phyloP scores from a whole-genome alignment of 208 protist species.

The Trypanosoma congolense region DNA sequence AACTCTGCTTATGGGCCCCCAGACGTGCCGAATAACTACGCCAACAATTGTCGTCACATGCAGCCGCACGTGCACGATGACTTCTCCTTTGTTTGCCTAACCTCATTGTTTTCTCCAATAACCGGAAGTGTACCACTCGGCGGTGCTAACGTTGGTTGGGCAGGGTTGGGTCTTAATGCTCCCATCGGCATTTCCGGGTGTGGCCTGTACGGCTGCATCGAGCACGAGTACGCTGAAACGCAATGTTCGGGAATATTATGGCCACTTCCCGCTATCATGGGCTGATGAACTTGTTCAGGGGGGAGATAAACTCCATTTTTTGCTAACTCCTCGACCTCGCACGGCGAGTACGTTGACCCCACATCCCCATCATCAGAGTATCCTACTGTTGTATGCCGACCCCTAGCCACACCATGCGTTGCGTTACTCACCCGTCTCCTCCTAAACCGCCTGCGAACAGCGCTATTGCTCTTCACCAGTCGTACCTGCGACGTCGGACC shows the following conservation, averaged over 20 bases:
- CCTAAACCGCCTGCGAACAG: background rate
- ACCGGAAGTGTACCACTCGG: no score
- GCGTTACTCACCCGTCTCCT: constrained; percentile 7
- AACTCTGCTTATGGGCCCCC: no score
- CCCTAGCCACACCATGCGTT: background rate
- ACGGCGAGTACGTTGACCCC: constrained; percentile 6
- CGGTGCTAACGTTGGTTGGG: no score
- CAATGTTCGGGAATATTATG: background rate
- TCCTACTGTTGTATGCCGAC: background rate
- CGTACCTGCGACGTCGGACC: no score
- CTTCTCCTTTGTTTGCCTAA: constrained; percentile 15
- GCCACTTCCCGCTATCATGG: background rate
- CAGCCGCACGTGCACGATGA: constrained; percentile 42
- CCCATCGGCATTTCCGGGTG: no score
- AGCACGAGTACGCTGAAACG: background rate
- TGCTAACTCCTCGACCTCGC: constrained; percentile 2
- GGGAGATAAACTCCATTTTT: background rate
- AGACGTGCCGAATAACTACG: no score
- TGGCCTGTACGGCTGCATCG: no score
- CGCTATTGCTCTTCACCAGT: no score
- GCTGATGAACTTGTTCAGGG: background rate
- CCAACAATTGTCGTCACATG: constrained; percentile 35
- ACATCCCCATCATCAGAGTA: constrained; percentile 5
- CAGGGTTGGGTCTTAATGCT: no score
- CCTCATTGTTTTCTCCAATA: no score